phyloP scores from a whole-genome alignment of 148 eudicot genomes.

The Chenopodium album region DNA sequence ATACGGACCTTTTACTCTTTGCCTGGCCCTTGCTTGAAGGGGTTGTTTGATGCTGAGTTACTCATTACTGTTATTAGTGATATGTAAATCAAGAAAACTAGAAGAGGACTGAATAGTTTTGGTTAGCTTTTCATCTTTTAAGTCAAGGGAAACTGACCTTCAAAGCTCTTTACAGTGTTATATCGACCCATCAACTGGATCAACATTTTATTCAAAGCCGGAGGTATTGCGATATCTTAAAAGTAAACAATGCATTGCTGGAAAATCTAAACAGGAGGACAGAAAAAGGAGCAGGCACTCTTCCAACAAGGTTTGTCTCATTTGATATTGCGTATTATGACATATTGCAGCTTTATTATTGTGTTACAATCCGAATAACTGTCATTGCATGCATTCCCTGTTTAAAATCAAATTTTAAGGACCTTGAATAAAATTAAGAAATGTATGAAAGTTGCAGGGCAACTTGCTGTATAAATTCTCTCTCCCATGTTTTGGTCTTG shows the following conservation, averaged over 20 bases:
- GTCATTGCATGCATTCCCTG: conserved; percentile 1
- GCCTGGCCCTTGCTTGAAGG: not conserved
- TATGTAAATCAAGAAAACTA: not conserved
- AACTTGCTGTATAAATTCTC: not conserved
- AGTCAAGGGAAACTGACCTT: conserved; percentile 4
- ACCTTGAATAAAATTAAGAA: not conserved
- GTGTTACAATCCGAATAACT: not conserved
- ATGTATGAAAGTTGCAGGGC: not conserved
- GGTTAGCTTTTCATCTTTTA: not conserved
- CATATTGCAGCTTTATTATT: conserved; percentile 7
- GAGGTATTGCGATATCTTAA: conserved; percentile 54
- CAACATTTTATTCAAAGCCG: conserved; percentile 65
- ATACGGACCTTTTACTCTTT: not conserved
- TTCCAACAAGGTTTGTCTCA: conserved; percentile 36
- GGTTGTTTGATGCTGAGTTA: not conserved
- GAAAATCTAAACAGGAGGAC: conserved; percentile 29
- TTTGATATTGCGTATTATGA: conserved; percentile 3
- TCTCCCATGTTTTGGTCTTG: not conserved
- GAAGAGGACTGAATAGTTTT: not conserved
- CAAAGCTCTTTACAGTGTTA: conserved; percentile 45
- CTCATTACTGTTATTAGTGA: not conserved
- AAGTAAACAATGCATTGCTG: conserved; percentile 25
- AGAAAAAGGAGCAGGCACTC: conserved; percentile 26
- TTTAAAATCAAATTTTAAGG: not conserved
- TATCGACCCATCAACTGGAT: conserved; percentile 51